Percentiles rank a stretch among this genome's conserved stretches.
phyloP scores from a whole-genome alignment of 192 early-diverging fungal species.

The Entomortierella lignicola region DNA sequence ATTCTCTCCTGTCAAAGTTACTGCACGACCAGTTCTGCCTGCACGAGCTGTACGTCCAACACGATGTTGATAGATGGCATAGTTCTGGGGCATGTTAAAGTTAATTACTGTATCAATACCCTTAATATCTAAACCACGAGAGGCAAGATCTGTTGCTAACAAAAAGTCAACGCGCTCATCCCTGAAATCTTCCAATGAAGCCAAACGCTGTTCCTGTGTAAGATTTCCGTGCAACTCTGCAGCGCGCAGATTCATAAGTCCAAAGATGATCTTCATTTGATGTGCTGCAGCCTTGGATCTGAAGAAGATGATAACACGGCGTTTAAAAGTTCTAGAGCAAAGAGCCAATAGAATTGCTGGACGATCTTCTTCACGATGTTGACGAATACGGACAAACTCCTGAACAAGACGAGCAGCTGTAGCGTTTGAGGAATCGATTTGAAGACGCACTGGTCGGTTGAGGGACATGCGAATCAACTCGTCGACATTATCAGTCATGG shows the following conservation, averaged over 20 bases:
- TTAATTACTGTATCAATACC: conserved; percentile 98
- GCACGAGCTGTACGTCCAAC: conserved; percentile 97
- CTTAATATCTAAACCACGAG: conserved; percentile 96
- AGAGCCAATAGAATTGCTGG: conserved; percentile 88
- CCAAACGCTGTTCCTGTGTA: conserved; percentile 90
- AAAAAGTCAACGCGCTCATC: conserved; percentile 88
- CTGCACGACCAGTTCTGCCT: conserved; percentile 83
- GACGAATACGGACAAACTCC: conserved; percentile 96
- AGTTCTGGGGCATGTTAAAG: conserved; percentile 96
- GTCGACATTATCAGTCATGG: conserved; percentile 99
- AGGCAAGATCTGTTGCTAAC: conserved; percentile 96
- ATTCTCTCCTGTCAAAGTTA: conserved; percentile 91
- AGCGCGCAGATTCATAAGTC: conserved; percentile 85
- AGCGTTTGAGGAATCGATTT: conserved; percentile 86
- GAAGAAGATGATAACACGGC: conserved; percentile 93
- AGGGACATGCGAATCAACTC: conserved; percentile 95
- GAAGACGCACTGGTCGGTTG: conserved; percentile 87
- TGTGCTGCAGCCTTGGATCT: conserved; percentile 93
- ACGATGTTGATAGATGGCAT: conserved; percentile 93
- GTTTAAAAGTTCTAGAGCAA: conserved; percentile 83
- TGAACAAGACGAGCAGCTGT: conserved; percentile 84
- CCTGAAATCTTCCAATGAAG: conserved; percentile 91
- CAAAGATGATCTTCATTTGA: conserved; percentile 98
- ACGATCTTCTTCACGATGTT: conserved; percentile 85
- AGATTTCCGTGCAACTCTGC: conserved; percentile 97